A percentile compares a stretch with the other conserved stretches of the same genome.
These are phyloP conservation scores for Paecilomyces sp. DNA, from an alignment of 2,329 filamentous ascomycete genomes.

Conservation along the genomic window DNA sequence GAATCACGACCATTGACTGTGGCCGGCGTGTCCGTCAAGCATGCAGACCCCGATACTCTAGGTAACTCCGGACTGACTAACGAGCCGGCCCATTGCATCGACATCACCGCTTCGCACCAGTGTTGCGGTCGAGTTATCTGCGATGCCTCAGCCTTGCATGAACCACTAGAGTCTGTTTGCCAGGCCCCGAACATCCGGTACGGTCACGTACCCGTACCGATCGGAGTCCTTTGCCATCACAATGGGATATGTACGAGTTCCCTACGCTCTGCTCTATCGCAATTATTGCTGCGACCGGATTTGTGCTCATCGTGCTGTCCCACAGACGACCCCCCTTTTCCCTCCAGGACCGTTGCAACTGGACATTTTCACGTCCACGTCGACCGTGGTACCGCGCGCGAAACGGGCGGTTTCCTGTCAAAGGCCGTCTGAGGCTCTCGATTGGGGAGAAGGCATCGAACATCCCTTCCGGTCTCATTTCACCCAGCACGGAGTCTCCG, in stretches of 20 bases:
- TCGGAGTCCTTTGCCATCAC: background rate
- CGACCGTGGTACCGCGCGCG: constrained; percentile 9
- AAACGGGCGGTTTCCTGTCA: constrained; percentile 8
- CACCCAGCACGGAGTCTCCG: constrained; percentile 4
- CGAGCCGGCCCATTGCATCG: background rate
- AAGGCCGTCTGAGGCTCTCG: constrained; percentile 7
- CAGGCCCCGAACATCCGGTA: background rate
- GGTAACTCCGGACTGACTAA: background rate
- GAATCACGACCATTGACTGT: background rate
- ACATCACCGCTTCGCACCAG: background rate
- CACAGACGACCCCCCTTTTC: background rate
- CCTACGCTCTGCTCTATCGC: background rate
- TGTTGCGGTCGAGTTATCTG: background rate
- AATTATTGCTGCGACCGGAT: background rate
- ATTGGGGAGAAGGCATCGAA: constrained; percentile 9
- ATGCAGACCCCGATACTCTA: background rate
- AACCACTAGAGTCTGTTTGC: background rate
- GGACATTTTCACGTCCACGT: constrained; percentile 1
- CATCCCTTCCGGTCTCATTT: constrained; percentile 13
- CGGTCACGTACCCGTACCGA: background rate
- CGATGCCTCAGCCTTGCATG: background rate
- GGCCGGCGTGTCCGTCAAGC: background rate
- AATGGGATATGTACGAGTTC: background rate
- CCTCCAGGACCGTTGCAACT: background rate
- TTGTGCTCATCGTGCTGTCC: background rate